Evolutionary conservation across 2,329 filamentous ascomycete genomes (phyloP), one percentile per base, ranked within the genome.

Genomic region (Talaromyces sp.): DNA sequence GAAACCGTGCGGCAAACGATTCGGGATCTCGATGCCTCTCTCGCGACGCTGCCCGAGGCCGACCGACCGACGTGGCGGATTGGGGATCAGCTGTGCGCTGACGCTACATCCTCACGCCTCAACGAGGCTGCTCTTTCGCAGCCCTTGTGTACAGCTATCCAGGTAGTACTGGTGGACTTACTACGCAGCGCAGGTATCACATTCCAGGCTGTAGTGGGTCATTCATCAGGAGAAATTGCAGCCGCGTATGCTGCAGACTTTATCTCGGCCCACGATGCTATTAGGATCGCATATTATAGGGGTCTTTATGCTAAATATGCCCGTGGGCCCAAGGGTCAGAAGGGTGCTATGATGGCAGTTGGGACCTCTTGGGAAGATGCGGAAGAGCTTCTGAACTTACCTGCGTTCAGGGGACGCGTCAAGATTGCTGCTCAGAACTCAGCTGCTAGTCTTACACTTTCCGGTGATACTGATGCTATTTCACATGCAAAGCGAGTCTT

Each of bases 311-410:
- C 52, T 5, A 3, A 32, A 20, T 47, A 35, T 16, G 45, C 41
- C 4, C 17, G 19, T 8, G 36, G 17, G 7, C 11, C 32, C 1
- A 45, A 17, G 2, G 43, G 50, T 6, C 30, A 43, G 10, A 48
- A 58, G 35, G 61, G 65, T 1, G 53, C 53, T 10, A 69, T 70
- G 67, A 14, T 66, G 19, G 65, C 67, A 1, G 63, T 58, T 13
- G 63, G 65, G 3, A 22, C 59, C 8, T 46, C 44, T 2, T 39
- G 47, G 16, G 45, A 49, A 14, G 58, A 61, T 22, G 57, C 54
- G 1, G 13, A 37, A 16, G 44, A 49, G 1, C 45, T 56, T 10
- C 24, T 63, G 17, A 35, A 49, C 46, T 37, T 59, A n/a, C 32
- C 3, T n/a, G 10, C 24, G 9, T 39, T 45, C 10, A 5, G 2